Conservation (phyloP, 2,329 filamentous ascomycete genomes). For the Emergomyces pasteurianus region DNA sequence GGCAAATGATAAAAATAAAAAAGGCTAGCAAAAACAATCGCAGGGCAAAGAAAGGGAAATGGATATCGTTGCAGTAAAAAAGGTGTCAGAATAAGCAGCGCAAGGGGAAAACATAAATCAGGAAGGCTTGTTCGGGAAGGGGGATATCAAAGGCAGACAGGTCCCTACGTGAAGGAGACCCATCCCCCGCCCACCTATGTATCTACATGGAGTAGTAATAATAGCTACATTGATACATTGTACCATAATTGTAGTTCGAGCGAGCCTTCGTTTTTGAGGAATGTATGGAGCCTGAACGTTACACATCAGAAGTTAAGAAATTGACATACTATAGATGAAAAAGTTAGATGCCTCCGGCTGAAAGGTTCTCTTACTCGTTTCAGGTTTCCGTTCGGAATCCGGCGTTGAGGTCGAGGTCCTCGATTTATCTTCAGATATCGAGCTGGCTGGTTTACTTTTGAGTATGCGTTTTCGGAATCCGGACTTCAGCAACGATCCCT, state of each 20-base stretch:
- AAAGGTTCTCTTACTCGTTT: neutral
- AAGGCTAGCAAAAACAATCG: slow-evolving; percentile 2
- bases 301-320: neutral
- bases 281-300: neutral
- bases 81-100: neutral
- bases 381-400: neutral
- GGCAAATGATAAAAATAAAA: neutral
- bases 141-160: neutral
- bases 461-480: neutral
- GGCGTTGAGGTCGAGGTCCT: neutral
- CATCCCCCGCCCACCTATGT: neutral
- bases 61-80: neutral
- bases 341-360: neutral
- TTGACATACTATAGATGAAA: neutral
- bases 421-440: neutral
- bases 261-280: neutral
- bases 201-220: neutral
- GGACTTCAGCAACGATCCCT: neutral
- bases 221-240: neutral
- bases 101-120: neutral
- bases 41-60: neutral
- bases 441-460: neutral
- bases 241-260: neutral
- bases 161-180: neutral
- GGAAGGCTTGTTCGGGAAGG: neutral